Evolutionary conservation across 805 yeast genomes (phyloP).

Genomic region (Nadsonia fulvescens): DNA sequence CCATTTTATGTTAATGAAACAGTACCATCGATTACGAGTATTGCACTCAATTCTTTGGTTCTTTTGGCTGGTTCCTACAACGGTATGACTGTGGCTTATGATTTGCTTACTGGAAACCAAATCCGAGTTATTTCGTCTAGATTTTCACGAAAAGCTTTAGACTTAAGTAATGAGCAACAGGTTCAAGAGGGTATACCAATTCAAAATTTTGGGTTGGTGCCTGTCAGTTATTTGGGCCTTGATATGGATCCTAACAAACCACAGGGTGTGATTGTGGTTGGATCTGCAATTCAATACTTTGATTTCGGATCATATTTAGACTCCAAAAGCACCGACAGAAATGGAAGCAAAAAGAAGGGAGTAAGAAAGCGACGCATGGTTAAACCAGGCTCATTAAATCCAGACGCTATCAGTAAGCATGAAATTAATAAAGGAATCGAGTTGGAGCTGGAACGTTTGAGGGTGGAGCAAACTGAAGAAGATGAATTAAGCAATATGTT

Average conservation of each 20-base stretch:
- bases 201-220: slow-evolving; percentile 9
- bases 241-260: slow-evolving; percentile 16
- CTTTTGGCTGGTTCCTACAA: slow-evolving; percentile 14
- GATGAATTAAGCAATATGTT: slow-evolving; percentile 3
- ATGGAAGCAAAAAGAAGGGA: slow-evolving; percentile 10
- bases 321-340: too few species aligned
- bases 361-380: slow-evolving; percentile 9
- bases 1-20: slow-evolving; percentile 9
- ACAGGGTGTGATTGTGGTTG: slow-evolving; percentile 14
- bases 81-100: slow-evolving; percentile 14
- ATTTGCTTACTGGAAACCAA: slow-evolving; percentile 13
- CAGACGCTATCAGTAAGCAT: slow-evolving; percentile 3
- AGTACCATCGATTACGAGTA: slow-evolving; percentile 11
- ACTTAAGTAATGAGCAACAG: slow-evolving; percentile 5
- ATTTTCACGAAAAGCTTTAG: slow-evolving; percentile 13
- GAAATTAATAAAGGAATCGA: slow-evolving; percentile 13
- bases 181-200: too few species aligned
- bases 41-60: slow-evolving; percentile 17
- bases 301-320: slow-evolving; percentile 15
- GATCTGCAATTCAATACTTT: slow-evolving; percentile 15
- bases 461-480: slow-evolving; percentile 7
- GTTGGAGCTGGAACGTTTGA: slow-evolving; percentile 11
- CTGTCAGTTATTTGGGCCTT: slow-evolving; percentile 14
- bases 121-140: slow-evolving; percentile 15
- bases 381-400: neutral